phyloP scores from a whole-genome alignment of 208 protist genomes.

The Trypanosoma conorhini region DNA sequence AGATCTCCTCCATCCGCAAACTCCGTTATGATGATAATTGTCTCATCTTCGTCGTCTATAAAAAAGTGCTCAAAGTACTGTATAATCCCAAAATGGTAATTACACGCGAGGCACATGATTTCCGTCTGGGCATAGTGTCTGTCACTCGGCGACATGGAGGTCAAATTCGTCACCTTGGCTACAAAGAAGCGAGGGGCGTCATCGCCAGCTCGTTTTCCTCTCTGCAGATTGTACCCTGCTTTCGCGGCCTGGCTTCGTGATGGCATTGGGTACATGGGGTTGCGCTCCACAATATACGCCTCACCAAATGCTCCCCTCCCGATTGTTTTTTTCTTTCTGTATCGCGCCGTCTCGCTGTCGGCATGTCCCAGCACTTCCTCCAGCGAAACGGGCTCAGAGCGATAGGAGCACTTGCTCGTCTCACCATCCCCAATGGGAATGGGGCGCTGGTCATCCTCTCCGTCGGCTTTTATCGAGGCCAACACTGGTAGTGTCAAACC shows the following conservation, averaged over 20 bases:
- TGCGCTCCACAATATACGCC: conserved; percentile 77
- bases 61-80: conserved; percentile 84
- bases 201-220: conserved; percentile 8
- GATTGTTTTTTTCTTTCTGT: conserved; percentile 64
- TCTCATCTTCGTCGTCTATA: conserved; percentile 72
- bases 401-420: neutral
- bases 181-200: conserved; percentile 46
- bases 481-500: neutral
- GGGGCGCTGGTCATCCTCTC: conserved; percentile 23
- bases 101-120: conserved; percentile 88
- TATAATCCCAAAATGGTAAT: conserved; percentile 82
- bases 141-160: conserved; percentile 58
- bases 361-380: conserved; percentile 33
- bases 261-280: conserved; percentile 40
- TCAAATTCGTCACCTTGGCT: conserved; percentile 86
- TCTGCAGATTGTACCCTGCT: conserved; percentile 31
- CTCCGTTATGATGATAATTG: conserved; percentile 89
- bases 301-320: conserved; percentile 93
- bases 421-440: conserved; percentile 26
- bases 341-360: conserved; percentile 38
- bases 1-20: conserved; percentile 89
- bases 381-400: neutral
- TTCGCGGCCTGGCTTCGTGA: conserved; percentile 31
- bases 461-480: neutral
- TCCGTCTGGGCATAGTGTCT: conserved; percentile 78